A percentile compares a stretch with the other conserved stretches of the same genome.
These are phyloP conservation scores for Eragrostis nindensis DNA, from an alignment of 176 grass and related monocot species.

Conservation along the genomic window DNA sequence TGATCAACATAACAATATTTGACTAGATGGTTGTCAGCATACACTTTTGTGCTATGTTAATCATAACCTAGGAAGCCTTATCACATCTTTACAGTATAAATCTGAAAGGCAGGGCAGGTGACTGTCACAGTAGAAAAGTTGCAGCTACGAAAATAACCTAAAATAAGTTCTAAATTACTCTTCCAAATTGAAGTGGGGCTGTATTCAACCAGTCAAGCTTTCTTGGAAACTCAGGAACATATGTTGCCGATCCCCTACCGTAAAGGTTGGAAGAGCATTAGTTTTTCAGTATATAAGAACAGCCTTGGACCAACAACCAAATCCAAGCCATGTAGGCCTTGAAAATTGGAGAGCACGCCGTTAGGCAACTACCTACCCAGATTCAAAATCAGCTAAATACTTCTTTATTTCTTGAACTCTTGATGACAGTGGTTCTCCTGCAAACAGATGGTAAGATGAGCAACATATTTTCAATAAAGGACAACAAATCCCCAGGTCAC, in stretches of 20 bases:
- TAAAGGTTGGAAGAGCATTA: slow-evolving; percentile 43
- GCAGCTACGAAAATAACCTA: slow-evolving; percentile 53
- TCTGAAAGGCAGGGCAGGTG: neutral
- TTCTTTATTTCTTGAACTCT: slow-evolving; percentile 91
- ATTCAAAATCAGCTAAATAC: slow-evolving; percentile 89
- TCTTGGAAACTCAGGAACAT: slow-evolving; percentile 88
- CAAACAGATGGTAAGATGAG: slow-evolving; percentile 45
- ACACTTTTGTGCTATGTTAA: neutral
- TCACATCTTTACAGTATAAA: slow-evolving; percentile 5
- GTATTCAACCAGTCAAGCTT: slow-evolving; percentile 97
- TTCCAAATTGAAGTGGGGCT: slow-evolving; percentile 88
- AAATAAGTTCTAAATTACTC: slow-evolving; percentile 78
- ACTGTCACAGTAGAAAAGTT: slow-evolving; percentile 24
- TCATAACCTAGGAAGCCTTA: neutral
- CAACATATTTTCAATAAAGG: neutral
- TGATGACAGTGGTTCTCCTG: slow-evolving; percentile 68
- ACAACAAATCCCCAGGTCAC: neutral
- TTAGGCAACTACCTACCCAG: slow-evolving; percentile 59
- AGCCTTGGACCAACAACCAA: neutral
- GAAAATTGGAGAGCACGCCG: slow-evolving; percentile 40
- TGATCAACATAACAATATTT: neutral
- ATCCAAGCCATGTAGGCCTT: slow-evolving; percentile 18
- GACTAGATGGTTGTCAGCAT: neutral
- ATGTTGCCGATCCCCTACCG: slow-evolving; percentile 67
- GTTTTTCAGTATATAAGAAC: slow-evolving; percentile 31